Evolutionary conservation across 2,329 filamentous ascomycete genomes (phyloP).

Genomic region (Graphiopsis chlorocephala): DNA sequence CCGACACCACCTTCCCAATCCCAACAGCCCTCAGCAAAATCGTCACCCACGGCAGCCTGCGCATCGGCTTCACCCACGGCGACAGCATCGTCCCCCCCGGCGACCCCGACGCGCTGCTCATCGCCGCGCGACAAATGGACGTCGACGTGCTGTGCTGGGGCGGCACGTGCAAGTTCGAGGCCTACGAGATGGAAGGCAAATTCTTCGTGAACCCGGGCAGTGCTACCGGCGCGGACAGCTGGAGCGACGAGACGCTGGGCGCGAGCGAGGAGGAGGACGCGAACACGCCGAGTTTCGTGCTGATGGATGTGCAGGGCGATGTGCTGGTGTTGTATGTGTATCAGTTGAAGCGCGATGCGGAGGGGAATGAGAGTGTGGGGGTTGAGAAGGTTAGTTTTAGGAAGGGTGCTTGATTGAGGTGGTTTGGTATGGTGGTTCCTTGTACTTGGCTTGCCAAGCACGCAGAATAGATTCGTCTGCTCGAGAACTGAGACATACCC

Average conservation of each 20-base stretch:
- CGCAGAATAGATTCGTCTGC: neutral
- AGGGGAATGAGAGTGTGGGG: constrained; percentile 52
- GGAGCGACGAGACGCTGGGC: constrained; percentile 42
- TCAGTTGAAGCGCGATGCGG: constrained; percentile 52
- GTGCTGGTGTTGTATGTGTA: constrained; percentile 96
- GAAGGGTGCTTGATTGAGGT: constrained; percentile 41
- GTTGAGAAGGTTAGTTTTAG: constrained; percentile 57
- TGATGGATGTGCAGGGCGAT: constrained; percentile 99
- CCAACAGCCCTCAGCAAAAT: constrained; percentile 61
- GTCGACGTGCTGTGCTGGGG: constrained; percentile 69
- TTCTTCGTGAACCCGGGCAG: constrained; percentile 70
- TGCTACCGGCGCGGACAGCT: constrained; percentile 64
- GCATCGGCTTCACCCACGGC: constrained; percentile 69
- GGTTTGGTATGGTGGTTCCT: too few relatives aligned
- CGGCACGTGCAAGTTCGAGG: constrained; percentile 67
- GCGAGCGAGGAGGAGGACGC: constrained; percentile 54
- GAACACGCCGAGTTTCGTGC: constrained; percentile 84
- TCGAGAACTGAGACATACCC: neutral
- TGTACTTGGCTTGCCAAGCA: neutral
- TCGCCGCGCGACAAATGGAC: constrained; percentile 68
- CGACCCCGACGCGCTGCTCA: constrained; percentile 64
- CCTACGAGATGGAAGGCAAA: constrained; percentile 69
- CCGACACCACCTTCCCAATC: constrained; percentile 29
- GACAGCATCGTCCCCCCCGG: constrained; percentile 69
- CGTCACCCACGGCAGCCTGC: constrained; percentile 65